A percentile compares a stretch with the other conserved stretches of the same genome.
Conservation (phyloP, 352 stramenopile genomes). For the Phytopythium aichiense region DNA sequence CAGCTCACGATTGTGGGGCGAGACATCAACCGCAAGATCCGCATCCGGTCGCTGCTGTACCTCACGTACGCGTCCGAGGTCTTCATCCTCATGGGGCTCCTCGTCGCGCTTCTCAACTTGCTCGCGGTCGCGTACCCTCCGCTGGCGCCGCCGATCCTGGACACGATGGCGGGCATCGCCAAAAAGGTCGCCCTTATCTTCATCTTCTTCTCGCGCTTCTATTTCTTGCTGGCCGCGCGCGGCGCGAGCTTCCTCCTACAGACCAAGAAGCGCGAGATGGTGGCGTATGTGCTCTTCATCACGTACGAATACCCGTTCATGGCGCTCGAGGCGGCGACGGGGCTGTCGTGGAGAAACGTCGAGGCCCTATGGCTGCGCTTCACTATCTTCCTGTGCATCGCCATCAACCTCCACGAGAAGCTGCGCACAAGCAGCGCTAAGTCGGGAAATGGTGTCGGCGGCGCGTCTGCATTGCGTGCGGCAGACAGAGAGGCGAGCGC, state of each 20-base stretch:
- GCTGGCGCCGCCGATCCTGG: background rate
- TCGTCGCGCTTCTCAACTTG: constrained; percentile 13
- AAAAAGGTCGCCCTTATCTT: constrained; percentile 28
- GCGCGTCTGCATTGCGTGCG: background rate
- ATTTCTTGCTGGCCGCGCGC: constrained; percentile 20
- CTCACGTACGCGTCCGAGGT: constrained; percentile 9
- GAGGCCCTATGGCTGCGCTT: constrained; percentile 3
- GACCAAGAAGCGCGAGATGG: constrained; percentile 14
- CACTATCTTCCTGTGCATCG: constrained; percentile 6
- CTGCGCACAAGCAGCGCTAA: background rate
- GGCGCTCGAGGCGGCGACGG: background rate
- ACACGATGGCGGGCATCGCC: constrained; percentile 10
- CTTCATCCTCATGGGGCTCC: constrained; percentile 6
- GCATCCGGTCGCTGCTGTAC: constrained; percentile 7
- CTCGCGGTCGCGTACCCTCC: constrained; percentile 3
- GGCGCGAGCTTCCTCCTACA: constrained; percentile 7
- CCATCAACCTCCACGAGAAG: constrained; percentile 7
- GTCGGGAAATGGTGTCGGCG: background rate
- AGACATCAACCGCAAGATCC: constrained; percentile 19
- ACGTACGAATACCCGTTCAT: constrained; percentile 27
- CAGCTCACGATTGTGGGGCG: constrained; percentile 20
- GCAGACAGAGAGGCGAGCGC: background rate
- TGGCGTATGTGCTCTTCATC: constrained; percentile 19
- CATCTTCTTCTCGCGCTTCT: constrained; percentile 40
- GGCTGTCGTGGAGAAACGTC: constrained; percentile 5